Conservation (phyloP, 768 basidiomycete genomes). For the Boletales sp. region DNA sequence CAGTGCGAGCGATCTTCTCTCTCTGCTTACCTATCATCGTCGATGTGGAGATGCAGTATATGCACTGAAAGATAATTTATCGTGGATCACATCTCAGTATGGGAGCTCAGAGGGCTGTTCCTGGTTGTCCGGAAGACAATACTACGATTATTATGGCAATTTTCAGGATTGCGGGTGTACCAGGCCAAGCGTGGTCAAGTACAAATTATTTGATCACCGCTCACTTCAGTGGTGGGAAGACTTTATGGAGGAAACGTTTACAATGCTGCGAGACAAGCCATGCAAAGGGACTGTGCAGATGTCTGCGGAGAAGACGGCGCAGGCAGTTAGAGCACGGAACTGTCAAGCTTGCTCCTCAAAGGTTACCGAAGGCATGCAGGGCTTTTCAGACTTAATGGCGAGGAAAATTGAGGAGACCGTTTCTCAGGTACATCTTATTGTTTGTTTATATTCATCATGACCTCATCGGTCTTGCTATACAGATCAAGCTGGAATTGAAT, state of each 20-base stretch:
- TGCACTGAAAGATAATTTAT: neutral
- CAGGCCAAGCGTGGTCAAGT: neutral
- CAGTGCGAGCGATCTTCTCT: conserved; percentile 23
- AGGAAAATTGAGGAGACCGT: conserved; percentile 6
- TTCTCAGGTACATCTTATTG: neutral
- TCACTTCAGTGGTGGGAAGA: conserved; percentile 16
- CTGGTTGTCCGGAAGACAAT: conserved; percentile 7
- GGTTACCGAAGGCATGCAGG: conserved; percentile 13
- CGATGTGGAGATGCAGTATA: conserved; percentile 11
- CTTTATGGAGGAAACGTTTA: conserved; percentile 6
- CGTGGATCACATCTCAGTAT: conserved; percentile 17
- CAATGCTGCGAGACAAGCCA: conserved; percentile 17
- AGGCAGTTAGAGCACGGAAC: neutral
- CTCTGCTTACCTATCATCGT: conserved; percentile 20
- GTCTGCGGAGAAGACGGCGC: neutral
- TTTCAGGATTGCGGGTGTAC: neutral
- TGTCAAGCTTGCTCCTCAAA: neutral
- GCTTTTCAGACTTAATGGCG: conserved; percentile 6
- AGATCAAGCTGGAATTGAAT: conserved; percentile 6
- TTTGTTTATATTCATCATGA: too few species aligned
- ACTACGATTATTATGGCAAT: neutral
- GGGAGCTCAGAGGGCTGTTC: neutral
- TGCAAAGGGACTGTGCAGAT: conserved; percentile 8
- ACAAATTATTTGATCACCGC: neutral
- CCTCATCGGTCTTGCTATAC: neutral